A percentile compares a stretch with the other conserved stretches of the same genome.
phyloP scores from a whole-genome alignment of 257 asterid species.

The Striga asiatica region DNA sequence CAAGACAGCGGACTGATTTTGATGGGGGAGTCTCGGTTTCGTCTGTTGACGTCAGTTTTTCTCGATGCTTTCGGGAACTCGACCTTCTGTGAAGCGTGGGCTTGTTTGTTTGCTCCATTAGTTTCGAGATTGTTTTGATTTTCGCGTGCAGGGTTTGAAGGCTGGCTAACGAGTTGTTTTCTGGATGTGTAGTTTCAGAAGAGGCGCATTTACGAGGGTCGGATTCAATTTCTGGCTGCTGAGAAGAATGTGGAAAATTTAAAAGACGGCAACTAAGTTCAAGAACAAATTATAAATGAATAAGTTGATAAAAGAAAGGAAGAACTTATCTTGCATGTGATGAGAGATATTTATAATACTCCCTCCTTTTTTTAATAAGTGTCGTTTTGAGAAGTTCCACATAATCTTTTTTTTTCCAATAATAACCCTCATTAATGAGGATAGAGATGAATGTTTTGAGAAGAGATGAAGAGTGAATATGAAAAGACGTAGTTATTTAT shows the following conservation, averaged over 20 bases:
- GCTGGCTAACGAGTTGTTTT: slow-evolving; percentile 29
- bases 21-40: slow-evolving; percentile 43
- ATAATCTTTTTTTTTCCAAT: too few species aligned
- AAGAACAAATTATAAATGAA: too few species aligned
- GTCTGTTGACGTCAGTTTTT: slow-evolving; percentile 16
- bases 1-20: slow-evolving; percentile 35
- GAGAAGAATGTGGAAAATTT: too few species aligned
- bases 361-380: too few species aligned
- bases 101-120: slow-evolving; percentile 43
- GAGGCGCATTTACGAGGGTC: slow-evolving; percentile 22
- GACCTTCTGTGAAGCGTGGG: slow-evolving; percentile 21
- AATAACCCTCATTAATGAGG: too few species aligned
- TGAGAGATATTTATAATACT: too few species aligned
- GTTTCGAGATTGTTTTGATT: slow-evolving; percentile 49
- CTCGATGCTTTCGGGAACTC: slow-evolving; percentile 19
- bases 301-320: too few species aligned
- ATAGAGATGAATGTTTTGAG: too few species aligned
- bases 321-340: too few species aligned
- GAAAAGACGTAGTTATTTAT: too few species aligned
- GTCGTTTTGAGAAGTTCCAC: too few species aligned
- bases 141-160: slow-evolving; percentile 46
- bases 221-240: slow-evolving; percentile 24
- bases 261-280: slow-evolving; percentile 10
- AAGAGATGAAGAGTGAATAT: too few species aligned
- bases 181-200: slow-evolving; percentile 22